These are phyloP conservation scores for Neofusicoccum cordaticola DNA, from an alignment of 2,329 filamentous ascomycete genomes.

Conservation along the genomic window DNA sequence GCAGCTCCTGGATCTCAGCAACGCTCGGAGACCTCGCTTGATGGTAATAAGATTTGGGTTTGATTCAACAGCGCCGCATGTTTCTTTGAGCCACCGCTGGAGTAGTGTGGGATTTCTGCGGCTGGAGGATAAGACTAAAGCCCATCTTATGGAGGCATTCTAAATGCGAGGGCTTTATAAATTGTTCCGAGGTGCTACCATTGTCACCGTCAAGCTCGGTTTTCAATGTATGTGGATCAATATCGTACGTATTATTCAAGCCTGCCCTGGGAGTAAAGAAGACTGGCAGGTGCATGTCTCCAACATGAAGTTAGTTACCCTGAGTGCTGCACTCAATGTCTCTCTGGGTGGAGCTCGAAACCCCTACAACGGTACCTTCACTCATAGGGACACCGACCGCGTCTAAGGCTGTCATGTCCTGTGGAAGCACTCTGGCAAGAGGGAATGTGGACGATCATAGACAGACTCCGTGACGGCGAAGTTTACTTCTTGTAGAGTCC, in stretches of 20 bases:
- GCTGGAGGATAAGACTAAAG: background rate
- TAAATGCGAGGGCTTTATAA: background rate
- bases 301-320: background rate
- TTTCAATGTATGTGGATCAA: background rate
- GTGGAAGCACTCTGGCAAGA: background rate
- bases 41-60: too few species aligned
- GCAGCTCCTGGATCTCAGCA: too few species aligned
- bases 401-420: background rate
- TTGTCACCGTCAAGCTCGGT: background rate
- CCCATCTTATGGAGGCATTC: background rate
- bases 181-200: background rate
- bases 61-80: background rate
- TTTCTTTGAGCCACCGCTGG: constrained; percentile 7
- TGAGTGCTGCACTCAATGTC: background rate
- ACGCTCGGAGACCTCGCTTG: background rate
- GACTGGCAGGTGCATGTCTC: background rate
- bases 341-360: background rate
- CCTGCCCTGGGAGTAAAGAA: background rate
- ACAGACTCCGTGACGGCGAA: background rate
- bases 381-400: too few species aligned
- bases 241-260: background rate
- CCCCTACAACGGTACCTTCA: too few species aligned
- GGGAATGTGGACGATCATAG: background rate
- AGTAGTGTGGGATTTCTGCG: background rate
- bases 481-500: background rate